These are phyloP conservation scores for Raddia distichophylla DNA, from an alignment of 176 grass and related monocot genomes.

Conservation along the genomic window DNA sequence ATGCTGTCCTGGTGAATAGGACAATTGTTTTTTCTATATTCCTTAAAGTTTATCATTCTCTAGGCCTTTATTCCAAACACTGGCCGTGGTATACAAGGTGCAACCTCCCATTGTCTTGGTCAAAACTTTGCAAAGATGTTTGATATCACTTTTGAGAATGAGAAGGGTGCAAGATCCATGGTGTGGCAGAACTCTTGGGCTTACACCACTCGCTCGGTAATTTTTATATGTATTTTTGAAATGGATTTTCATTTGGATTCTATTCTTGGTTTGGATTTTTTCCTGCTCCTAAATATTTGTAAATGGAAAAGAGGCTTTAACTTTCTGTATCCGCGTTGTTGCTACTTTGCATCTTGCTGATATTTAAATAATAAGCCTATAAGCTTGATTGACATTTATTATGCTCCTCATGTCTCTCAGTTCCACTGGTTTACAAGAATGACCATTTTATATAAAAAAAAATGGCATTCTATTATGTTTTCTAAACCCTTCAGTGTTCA, in stretches of 20 bases:
- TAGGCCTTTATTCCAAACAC: conserved; percentile 86
- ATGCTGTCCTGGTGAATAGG: conserved; percentile 9
- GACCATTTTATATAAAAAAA: neutral
- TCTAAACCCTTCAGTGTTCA: neutral
- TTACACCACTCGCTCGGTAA: conserved; percentile 96
- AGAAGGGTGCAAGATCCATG: conserved; percentile 83
- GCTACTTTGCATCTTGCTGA: neutral
- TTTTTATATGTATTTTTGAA: conserved; percentile 29
- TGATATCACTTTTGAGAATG: conserved; percentile 94
- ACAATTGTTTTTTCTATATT: neutral
- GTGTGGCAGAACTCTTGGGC: conserved; percentile 99
- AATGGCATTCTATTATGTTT: neutral
- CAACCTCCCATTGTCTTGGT: conserved; percentile 93
- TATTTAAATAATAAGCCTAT: neutral
- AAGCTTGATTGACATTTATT: conserved; percentile 20
- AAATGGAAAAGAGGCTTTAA: neutral
- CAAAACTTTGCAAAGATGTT: conserved; percentile 99
- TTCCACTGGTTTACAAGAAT: neutral
- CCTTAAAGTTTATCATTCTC: conserved; percentile 6
- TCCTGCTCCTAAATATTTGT: neutral
- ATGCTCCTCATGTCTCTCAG: neutral
- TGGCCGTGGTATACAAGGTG: conserved; percentile 94
- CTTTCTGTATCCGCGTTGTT: neutral
- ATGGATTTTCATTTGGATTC: neutral
- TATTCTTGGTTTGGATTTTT: neutral